Evolutionary conservation across 768 basidiomycete species (phyloP).

Genomic region (Lactarius hatsudake): DNA sequence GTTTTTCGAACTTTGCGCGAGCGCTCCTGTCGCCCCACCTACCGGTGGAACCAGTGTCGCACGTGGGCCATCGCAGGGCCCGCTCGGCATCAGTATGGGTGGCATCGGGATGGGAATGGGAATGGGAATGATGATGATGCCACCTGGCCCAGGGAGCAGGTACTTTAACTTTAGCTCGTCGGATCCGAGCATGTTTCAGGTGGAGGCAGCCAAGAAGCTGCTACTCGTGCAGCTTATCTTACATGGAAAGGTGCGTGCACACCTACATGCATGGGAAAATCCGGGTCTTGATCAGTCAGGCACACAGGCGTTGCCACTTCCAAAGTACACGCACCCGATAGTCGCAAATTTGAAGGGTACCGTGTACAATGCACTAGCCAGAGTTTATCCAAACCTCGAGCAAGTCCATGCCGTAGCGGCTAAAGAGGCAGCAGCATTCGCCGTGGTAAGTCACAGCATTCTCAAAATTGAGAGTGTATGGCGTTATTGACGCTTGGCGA

Average conservation of each 20-base stretch:
- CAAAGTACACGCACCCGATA: conserved; percentile 68
- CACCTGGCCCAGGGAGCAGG: conserved; percentile 15
- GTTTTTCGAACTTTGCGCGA: conserved; percentile 76
- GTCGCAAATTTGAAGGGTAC: conserved; percentile 65
- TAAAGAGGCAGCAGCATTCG: conserved; percentile 55
- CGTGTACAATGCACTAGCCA: conserved; percentile 61
- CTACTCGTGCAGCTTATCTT: conserved; percentile 74
- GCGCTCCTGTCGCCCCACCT: conserved; percentile 34
- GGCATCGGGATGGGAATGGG: conserved; percentile 21
- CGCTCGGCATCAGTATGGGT: conserved; percentile 12
- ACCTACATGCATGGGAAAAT: not conserved
- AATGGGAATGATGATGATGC: conserved; percentile 18
- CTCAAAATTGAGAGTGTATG: not conserved
- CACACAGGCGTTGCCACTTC: conserved; percentile 45
- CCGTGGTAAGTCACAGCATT: conserved; percentile 41
- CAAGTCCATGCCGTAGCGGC: conserved; percentile 48
- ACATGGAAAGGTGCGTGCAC: conserved; percentile 60
- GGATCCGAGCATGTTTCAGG: conserved; percentile 62
- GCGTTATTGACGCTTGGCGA: not conserved
- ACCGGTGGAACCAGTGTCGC: not conserved
- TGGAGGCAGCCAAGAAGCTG: conserved; percentile 87
- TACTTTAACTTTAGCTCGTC: conserved; percentile 30
- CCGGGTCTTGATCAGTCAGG: not conserved
- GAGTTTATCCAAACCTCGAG: conserved; percentile 59
- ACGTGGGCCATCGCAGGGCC: conserved; percentile 15